Base-by-base conservation (phyloP, 1,284 basidiomycete species). In the Apiotrichum gamsii region DNA sequence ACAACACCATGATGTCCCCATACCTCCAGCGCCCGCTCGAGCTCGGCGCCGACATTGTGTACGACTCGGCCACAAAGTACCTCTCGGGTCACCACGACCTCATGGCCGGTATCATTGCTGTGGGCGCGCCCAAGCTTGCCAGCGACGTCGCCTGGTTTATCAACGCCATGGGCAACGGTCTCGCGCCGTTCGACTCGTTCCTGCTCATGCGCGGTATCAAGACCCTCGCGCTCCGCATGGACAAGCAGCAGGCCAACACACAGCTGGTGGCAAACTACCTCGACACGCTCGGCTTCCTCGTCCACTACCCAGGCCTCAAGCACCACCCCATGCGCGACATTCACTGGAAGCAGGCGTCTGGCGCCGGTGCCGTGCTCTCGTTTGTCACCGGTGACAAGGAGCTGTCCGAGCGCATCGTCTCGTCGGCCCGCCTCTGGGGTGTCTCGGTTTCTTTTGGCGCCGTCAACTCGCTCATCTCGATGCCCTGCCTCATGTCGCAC, bases 1-100 rank as follows among this genome's bases (percentile, higher is more conserved):
- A 99, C 74, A 99, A 99, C 73, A 98, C 95, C 55, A 98, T 98
- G 95, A 96, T 98, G 93, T 96, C 91, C 64, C 95, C 95, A 10
- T 98, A 97, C 73, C 79, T 98, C 16, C 93, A 96, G 73, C 78
- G 93, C 45, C 95, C 95, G 2, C 80, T 98, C 43, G 90, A 97
- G 66, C 84, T 95, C 52, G 95, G 95, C 23, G 90, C 87, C 38
- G 95, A 99, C 66, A 82, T 98, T 43, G 93, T 96, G 15, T 98
- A 98, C 67, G 95, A 99, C 72, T 94, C 90, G 51, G 95, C 84
- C 10, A 98, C 95, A 33, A 99, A 99, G 73, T 99, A 97, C 72
- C 80, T 99, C 42, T 89, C 86, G 44, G 95, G 95, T 4, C 95
- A 99, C 70, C 95, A 99, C 74, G 95, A 99, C 70, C 81, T 99